Evolutionary conservation across 2,329 filamentous ascomycete genomes (phyloP), one percentile per base, ranked within the genome.

Genomic region (Hypomyces rosellus): DNA sequence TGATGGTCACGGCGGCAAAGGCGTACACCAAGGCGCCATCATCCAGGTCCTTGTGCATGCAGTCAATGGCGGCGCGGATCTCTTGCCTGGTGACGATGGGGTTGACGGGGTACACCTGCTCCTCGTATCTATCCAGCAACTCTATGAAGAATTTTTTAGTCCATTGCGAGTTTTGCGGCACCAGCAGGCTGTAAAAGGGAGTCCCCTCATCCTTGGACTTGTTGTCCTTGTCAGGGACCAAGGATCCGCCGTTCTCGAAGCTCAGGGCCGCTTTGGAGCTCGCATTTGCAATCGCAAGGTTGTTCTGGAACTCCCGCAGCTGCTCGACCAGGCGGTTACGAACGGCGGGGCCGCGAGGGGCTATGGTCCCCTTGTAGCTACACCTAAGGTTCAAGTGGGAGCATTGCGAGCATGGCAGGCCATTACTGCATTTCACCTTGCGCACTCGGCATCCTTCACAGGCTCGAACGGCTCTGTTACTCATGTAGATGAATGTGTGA

Each of bases 401-500:
- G 52, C 68, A 70, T 45, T 69, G 67, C 1, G 64, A 63, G 47
- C 68, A 70, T 1, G 68, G 68, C 39, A 55, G 55, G 16, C 53
- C 51, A 50, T 63, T 64, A 43, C 63, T 69, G 56, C 68, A 70
- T 47, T 62, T 64, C 34, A 70, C 68, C 54, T 70, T 70, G 46
- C 68, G 64, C 46, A 69, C 56, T 36, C 68, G 65, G 53, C 68
- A 70, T 43, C 65, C 65, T 51, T 70, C 66, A 55, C 68, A 70
- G 49, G 68, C 68, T 41, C 60, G 61, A 38, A 61, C 54, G 18
- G 58, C 45, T 49, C 58, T 59, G 49, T 42, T 54, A 48, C 48
- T 57, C 56, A 55, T 55, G 34, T 37, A 30, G 41, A 20, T 30
- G 25, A 30, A 30, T 30, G 6, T 30, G 6, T 20, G 5, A 20